Base-by-base conservation (phyloP, 352 stramenopile species). In the Globisporangium viniferum region DNA sequence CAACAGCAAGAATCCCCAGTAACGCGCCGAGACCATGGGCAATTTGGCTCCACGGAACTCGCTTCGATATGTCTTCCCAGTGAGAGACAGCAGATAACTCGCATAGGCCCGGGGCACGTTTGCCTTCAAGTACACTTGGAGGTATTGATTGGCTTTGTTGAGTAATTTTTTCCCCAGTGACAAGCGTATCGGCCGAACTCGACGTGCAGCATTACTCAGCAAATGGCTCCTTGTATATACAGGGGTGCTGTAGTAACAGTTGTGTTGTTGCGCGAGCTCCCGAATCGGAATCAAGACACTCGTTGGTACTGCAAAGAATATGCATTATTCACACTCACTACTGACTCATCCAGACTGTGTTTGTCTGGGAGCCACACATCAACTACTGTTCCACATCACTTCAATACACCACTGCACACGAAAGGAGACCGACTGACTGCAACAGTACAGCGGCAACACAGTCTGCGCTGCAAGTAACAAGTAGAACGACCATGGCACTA, bases 1-100 rank as follows among this genome's bases (percentile, higher is more conserved):
- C 58, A 70, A 90, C 58, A 90, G 81, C 72, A 90, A 91, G 41
- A 49, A 49, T 49, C 15, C 15, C 15, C 41, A 44, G n/a, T 39
- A 18, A 57, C n/a, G 48, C n/a, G 48, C 15, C 24, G 14, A 36
- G 6, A 22, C 4, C 15, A 46, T 20, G 39, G 15, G 12, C 12
- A 1, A 36, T 58, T 14, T 22, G 4, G 9, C 29, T 29, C n/a
- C n/a, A 15, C 20, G 10, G 9, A 29, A 29, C 22, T 8, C 9
- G 14, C 9, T 49, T 22, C 41, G 2, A n/a, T 49, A 48, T n/a
- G 41, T n/a, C 15, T 48, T 48, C 41, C 14, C 15, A 48, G 18
- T n/a, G 5, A 48, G 14, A 48, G 41, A 1, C 39, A n/a, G n/a
- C 48, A 29, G 7, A 3, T n/a, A n/a, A 48, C 1, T 48, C 14